phyloP scores from a whole-genome alignment of 257 asterid genomes.

The Prunella vulgaris region DNA sequence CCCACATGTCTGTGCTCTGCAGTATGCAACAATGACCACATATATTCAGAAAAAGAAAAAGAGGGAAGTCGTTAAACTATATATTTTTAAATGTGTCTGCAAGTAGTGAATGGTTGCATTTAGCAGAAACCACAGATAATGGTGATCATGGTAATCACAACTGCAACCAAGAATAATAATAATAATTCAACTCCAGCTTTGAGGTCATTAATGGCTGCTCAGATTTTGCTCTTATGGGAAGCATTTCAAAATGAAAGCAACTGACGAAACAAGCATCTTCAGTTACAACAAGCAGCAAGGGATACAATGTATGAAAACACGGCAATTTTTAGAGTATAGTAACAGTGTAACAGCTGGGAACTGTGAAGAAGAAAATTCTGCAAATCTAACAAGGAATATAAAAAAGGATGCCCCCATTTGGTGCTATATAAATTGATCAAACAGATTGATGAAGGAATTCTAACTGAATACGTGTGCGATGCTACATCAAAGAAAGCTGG shows the following conservation, averaged over 20 bases:
- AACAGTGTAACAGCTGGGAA: background rate
- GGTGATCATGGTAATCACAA: background rate
- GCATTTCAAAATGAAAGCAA: constrained; percentile 2
- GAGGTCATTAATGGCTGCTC: constrained; percentile 19
- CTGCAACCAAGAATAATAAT: constrained; percentile 8
- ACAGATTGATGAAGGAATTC: background rate
- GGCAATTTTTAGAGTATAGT: background rate
- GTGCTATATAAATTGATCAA: background rate
- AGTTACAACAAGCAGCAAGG: background rate
- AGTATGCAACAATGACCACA: constrained; percentile 28
- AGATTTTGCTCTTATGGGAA: background rate
- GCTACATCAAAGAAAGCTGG: constrained; percentile 15
- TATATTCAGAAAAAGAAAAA: constrained; percentile 8
- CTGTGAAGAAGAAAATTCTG: background rate
- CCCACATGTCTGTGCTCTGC: constrained; percentile 99
- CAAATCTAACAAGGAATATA: background rate
- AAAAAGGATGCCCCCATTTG: background rate
- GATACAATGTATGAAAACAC: background rate
- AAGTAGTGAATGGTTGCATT: background rate
- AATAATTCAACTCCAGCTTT: constrained; percentile 3
- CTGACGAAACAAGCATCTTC: background rate
- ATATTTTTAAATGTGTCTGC: background rate
- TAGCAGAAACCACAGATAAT: background rate
- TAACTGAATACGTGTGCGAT: background rate
- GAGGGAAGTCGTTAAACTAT: background rate